Evolutionary conservation across 2,329 filamentous ascomycete species (phyloP).

Genomic region (Fusarium graminum): DNA sequence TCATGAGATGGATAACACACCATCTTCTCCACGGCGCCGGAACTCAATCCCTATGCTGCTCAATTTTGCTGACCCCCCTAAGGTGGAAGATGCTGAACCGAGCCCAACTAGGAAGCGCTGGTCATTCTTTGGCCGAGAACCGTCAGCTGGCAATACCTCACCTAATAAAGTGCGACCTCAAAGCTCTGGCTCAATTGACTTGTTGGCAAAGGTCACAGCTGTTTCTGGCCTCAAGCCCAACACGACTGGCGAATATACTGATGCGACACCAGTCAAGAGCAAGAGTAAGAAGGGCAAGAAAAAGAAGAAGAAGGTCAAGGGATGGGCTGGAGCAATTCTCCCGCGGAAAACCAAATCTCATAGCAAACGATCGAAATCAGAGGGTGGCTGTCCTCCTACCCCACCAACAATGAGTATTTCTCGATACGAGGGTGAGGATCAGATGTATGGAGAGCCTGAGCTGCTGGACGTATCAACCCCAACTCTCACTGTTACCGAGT

Average conservation of each 20-base stretch:
- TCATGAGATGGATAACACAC: slow-evolving; percentile 39
- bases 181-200: slow-evolving; percentile 62
- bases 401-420: slow-evolving; percentile 57
- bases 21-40: slow-evolving; percentile 62
- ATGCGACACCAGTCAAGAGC: slow-evolving; percentile 36
- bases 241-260: slow-evolving; percentile 41
- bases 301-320: slow-evolving; percentile 78
- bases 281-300: slow-evolving; percentile 55
- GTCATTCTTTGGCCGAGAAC: slow-evolving; percentile 74
- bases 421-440: slow-evolving; percentile 50
- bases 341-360: slow-evolving; percentile 70
- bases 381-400: slow-evolving; percentile 60
- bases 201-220: slow-evolving; percentile 49
- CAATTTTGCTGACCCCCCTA: slow-evolving; percentile 55
- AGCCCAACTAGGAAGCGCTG: slow-evolving; percentile 70
- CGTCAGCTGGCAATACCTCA: slow-evolving; percentile 60
- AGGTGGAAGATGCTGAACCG: slow-evolving; percentile 55
- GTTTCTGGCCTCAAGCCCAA: slow-evolving; percentile 57
- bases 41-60: slow-evolving; percentile 71
- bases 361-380: slow-evolving; percentile 58
- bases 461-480: slow-evolving; percentile 52
- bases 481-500: slow-evolving; percentile 59
- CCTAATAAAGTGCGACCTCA: slow-evolving; percentile 62
- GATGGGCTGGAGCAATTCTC: slow-evolving; percentile 77
- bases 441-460: slow-evolving; percentile 48